Conservation (phyloP, 2,329 filamentous ascomycete genomes). For the Talaromyces sp. region DNA sequence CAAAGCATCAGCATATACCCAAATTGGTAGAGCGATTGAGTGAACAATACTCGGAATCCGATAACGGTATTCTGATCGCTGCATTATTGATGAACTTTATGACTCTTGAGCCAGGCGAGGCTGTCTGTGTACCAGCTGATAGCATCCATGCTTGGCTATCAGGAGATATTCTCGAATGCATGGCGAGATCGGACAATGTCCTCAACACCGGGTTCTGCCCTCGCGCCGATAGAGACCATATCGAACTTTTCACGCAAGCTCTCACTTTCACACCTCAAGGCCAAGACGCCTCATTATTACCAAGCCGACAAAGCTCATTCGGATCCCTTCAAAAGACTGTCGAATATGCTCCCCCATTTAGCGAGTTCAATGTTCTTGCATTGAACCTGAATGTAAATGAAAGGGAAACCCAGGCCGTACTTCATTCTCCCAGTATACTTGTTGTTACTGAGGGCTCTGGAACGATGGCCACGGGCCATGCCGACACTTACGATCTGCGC, state of each 20-base stretch:
- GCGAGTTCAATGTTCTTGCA: slow-evolving; percentile 69
- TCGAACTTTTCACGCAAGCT: slow-evolving; percentile 62
- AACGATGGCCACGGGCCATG: slow-evolving; percentile 51
- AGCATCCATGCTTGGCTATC: slow-evolving; percentile 71
- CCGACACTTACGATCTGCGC: slow-evolving; percentile 53
- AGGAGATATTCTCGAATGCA: slow-evolving; percentile 74
- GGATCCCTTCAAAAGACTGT: slow-evolving; percentile 61
- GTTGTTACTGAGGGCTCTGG: slow-evolving; percentile 63
- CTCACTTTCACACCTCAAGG: slow-evolving; percentile 66
- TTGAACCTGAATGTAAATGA: slow-evolving; percentile 56
- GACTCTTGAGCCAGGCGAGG: slow-evolving; percentile 60
- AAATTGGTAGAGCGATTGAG: slow-evolving; percentile 62
- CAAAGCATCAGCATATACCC: slow-evolving; percentile 59
- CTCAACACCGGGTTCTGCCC: slow-evolving; percentile 73
- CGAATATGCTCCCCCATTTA: slow-evolving; percentile 65
- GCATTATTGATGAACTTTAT: slow-evolving; percentile 70
- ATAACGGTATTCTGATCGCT: slow-evolving; percentile 68
- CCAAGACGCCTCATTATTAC: slow-evolving; percentile 58
- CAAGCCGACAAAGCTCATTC: slow-evolving; percentile 48
- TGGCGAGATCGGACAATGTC: slow-evolving; percentile 73
- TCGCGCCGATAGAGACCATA: slow-evolving; percentile 62
- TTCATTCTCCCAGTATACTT: slow-evolving; percentile 63
- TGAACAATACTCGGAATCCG: slow-evolving; percentile 61
- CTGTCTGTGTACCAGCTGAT: slow-evolving; percentile 69
- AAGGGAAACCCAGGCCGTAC: slow-evolving; percentile 53